Evolutionary conservation across 2,329 filamentous ascomycete species (phyloP), one percentile per base, ranked within the genome.

Genomic region (Xylaria sp.): DNA sequence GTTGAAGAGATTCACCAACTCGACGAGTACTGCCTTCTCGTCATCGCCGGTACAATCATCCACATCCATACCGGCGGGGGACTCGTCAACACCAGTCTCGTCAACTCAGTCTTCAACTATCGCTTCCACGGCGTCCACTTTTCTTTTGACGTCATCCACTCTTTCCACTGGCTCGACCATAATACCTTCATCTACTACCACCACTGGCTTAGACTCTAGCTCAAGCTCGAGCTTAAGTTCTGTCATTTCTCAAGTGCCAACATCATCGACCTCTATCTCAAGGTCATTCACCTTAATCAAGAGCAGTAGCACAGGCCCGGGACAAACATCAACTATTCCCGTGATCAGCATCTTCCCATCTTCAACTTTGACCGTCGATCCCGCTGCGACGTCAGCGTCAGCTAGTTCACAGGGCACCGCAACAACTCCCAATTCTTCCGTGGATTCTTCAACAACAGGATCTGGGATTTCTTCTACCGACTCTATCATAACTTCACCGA

Each of bases 271-370:
- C 41, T 73, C 61, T 5, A 62, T 72, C 48, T 75, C 72, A 63
- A 71, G 56, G 25, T 74, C 75, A 31, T 75, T 71, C 41, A 74
- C 70, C 15, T 51, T 71, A 20, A 70, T 62, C 31, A 71, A 73
- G 31, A 73, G 68, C 65, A 71, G 68, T 67, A 70, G 68, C 39
- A 46, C 57, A 12, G 13, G 20, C 54, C 39, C 18, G 15, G 62
- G 39, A 20, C 23, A 62, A 9, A 61, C n/a, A 71, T 73, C 68
- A 57, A 72, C 68, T 23, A 71, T 72, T 39, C 75, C 75, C 3
- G 51, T 72, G 1, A 36, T 77, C 43, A 72, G 65, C 58, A 71
- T 77, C 33, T 73, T 74, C 43, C 74, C 75, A 10, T 75, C 73
- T 13, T 75, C 75, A 33, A 72, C 71, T 18, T 31, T 71, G 3